phyloP scores from a whole-genome alignment of 768 basidiomycete genomes.

The Myochromella boudieri region DNA sequence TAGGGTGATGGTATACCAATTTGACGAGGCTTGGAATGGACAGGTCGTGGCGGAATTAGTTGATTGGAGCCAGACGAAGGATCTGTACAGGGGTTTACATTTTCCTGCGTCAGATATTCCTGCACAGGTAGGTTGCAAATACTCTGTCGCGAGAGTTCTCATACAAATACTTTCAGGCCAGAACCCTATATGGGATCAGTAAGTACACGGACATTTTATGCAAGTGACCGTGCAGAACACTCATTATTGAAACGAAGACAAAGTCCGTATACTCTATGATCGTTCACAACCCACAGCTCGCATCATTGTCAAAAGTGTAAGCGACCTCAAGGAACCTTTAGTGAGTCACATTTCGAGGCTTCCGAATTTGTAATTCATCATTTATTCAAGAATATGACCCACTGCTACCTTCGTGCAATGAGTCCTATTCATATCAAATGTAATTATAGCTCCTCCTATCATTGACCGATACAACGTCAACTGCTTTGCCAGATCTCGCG shows the following conservation, averaged over 20 bases:
- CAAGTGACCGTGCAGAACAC: background rate
- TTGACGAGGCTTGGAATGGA: slow-evolving; percentile 79
- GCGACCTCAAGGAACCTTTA: slow-evolving; percentile 67
- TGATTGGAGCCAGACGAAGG: slow-evolving; percentile 73
- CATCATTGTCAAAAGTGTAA: slow-evolving; percentile 59
- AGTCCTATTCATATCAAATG: slow-evolving; percentile 84
- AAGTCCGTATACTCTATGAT: slow-evolving; percentile 76
- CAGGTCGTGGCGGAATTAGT: slow-evolving; percentile 78
- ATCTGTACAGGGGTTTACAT: slow-evolving; percentile 70
- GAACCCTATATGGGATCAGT: slow-evolving; percentile 70
- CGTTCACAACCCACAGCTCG: slow-evolving; percentile 71
- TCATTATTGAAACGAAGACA: slow-evolving; percentile 42
- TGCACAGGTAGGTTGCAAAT: slow-evolving; percentile 43
- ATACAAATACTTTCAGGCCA: slow-evolving; percentile 40
- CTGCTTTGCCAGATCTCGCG: slow-evolving; percentile 49
- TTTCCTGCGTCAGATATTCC: slow-evolving; percentile 74
- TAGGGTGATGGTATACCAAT: slow-evolving; percentile 79
- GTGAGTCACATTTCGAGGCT: slow-evolving; percentile 31
- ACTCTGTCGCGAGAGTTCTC: background rate
- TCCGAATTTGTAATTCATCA: background rate
- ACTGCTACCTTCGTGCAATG: slow-evolving; percentile 85
- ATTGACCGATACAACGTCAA: slow-evolving; percentile 4
- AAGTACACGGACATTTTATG: slow-evolving; percentile 25
- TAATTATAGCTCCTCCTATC: slow-evolving; percentile 21
- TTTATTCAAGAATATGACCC: slow-evolving; percentile 67